Conservation (phyloP, 495 filamentous ascomycete genomes). For the Hyaloscypha hepaticicola region DNA sequence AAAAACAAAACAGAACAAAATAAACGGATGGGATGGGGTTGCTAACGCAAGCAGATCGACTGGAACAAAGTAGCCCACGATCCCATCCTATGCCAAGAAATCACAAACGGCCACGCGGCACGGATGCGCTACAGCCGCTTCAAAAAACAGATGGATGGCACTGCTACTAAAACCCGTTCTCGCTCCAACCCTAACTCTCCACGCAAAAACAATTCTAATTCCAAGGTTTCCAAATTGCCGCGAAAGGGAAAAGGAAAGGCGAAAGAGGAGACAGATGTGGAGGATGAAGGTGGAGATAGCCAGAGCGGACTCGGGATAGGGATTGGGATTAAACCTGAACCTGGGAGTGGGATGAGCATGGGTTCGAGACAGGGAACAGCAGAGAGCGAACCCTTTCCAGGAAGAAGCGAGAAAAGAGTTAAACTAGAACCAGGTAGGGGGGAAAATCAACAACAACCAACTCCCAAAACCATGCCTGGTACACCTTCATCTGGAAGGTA, state of each 20-base stretch:
- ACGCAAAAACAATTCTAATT: slow-evolving; percentile 18
- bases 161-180: slow-evolving; percentile 27
- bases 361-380: neutral
- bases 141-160: slow-evolving; percentile 58
- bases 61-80: slow-evolving; percentile 67
- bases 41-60: slow-evolving; percentile 54
- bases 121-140: slow-evolving; percentile 80
- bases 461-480: neutral
- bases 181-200: slow-evolving; percentile 18
- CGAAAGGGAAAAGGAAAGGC: slow-evolving; percentile 3
- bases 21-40: neutral
- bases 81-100: slow-evolving; percentile 44
- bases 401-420: neutral
- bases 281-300: neutral
- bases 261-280: neutral
- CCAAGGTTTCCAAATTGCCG: slow-evolving; percentile 11
- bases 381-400: neutral
- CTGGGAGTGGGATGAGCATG: neutral
- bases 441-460: neutral
- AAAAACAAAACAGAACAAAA: neutral
- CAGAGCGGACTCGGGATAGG: too few relatives aligned
- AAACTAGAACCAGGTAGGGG: neutral
- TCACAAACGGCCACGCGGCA: slow-evolving; percentile 78
- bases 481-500: neutral
- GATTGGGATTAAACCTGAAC: too few relatives aligned